Base-by-base conservation (phyloP, 148 eudicot species). In the Nyssa sinensis region DNA sequence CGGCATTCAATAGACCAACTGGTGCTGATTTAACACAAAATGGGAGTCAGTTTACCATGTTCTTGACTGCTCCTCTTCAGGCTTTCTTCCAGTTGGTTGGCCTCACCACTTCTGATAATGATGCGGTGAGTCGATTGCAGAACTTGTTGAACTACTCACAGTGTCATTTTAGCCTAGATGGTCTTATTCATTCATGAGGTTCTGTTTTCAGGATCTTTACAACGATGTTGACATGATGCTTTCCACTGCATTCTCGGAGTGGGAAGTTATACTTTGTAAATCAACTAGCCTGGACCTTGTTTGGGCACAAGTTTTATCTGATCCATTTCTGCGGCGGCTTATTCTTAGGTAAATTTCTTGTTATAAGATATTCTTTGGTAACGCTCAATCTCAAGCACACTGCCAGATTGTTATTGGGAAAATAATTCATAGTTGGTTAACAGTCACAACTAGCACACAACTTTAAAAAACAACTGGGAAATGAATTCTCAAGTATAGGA, bases 51-150 rank as follows among this genome's bases (percentile, higher is more conserved):
- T 95, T 95, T 77, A 95, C 99, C 27, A 81, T 88, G 77, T 95
- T 95, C 81, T 80, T 95, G 76, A 86, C 97, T 70, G 88, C 89
- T 81, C 99, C 99, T 27, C 81, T 95, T 65, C 96, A 85, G 78
- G 99, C 99, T 73, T 95, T 93, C 77, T 90, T 93, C 82, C 90
- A 90, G 71, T 78, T 95, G 86, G 91, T 88, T 82, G 99, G 92
- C 78, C 80, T 86, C 34, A 53, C 78, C 35, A 85, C 68, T 31
- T 77, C 86, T 37, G 87, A 85, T 74, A 73, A 72, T 73, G 89
- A 85, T 64, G 63, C 70, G 80, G 99, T 95, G 77, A 78, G 88
- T 74, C 62, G 47, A 53, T 69, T 39, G 63, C 32, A 34, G 11
- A 58, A 66, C 13, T 29, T 13, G 0, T 47, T 39, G 25, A 80